Evolutionary conservation across 257 asterid species (phyloP), one percentile per base, ranked within the genome.

Genomic region (Petrea volubilis): DNA sequence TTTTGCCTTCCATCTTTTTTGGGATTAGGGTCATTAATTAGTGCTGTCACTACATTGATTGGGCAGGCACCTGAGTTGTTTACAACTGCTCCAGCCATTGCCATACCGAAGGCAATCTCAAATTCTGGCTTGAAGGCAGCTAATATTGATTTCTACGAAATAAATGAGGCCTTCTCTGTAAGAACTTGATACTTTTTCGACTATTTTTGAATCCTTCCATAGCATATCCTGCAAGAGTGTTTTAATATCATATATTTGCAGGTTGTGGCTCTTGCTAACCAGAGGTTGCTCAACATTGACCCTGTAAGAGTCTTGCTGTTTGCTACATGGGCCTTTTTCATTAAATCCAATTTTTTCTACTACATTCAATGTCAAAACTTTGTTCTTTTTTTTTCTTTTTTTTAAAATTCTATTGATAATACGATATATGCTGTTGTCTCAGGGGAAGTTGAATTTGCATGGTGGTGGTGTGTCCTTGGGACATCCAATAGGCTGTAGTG

Each of bases 381-480:
- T n/a, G 27, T 73, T 62, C 38, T n/a, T n/a, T n/a, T n/a, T n/a
- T n/a, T n/a, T n/a, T n/a, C n/a, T n/a, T n/a, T n/a, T n/a, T n/a
- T n/a, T n/a, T n/a, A n/a, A n/a, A n/a, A 61, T 74, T 67, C 12
- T 51, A 59, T 59, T 62, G 69, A 24, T 70, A 12, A 29, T 33
- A 49, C 21, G 18, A 50, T 40, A 31, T 61, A n/a, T 23, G 23
- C 36, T 71, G 46, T 66, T 14, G 56, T 74, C 70, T 43, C 77
- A 94, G 99, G 92, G 78, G 46, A 80, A 78, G 70, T 71, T 94
- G 64, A 94, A 94, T 77, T 90, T 70, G 50, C 97, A 94, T 17
- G 99, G 99, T 1, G 97, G 99, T 63, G 97, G 93, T 31, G 99
- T 94, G 68, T 87, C 96, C 9, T 74, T 89, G 83, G 99, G 99